Percentiles rank a stretch among this genome's conserved stretches.
These are phyloP conservation scores for Lithospermum erythrorhizon DNA, from an alignment of 257 asterid species.

Conservation along the genomic window DNA sequence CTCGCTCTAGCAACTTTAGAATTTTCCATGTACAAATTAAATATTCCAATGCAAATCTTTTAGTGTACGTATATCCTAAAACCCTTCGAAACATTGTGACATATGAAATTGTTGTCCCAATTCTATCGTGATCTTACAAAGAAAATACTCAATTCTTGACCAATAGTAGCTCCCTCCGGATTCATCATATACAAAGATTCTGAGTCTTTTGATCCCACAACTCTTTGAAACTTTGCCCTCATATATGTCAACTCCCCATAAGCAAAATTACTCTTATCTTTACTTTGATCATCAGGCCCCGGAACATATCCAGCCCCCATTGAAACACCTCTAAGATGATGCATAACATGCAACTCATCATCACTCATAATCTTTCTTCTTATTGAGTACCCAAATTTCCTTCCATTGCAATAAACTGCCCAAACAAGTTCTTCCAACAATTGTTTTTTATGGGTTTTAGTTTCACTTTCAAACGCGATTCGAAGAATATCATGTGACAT, in stretches of 20 bases:
- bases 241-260: conserved; percentile 70
- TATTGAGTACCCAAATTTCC: conserved; percentile 62
- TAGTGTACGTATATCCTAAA: too few species aligned
- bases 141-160: conserved; percentile 81
- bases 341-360: conserved; percentile 67
- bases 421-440: conserved; percentile 77
- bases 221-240: conserved; percentile 73
- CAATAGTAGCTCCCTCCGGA: conserved; percentile 72
- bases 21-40: too few species aligned
- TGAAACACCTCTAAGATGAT: conserved; percentile 69
- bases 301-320: conserved; percentile 92
- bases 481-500: conserved; percentile 68
- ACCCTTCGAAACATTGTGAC: too few species aligned
- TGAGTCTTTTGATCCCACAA: conserved; percentile 69
- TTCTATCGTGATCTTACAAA: conserved; percentile 27
- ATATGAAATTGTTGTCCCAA: too few species aligned
- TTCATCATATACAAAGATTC: conserved; percentile 86
- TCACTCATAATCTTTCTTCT: conserved; percentile 62
- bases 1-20: too few species aligned
- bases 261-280: conserved; percentile 15
- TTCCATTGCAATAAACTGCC: conserved; percentile 77
- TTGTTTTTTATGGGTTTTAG: conserved; percentile 50
- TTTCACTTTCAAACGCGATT: conserved; percentile 60
- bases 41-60: too few species aligned
- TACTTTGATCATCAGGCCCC: conserved; percentile 6